Base-by-base conservation (phyloP, 805 yeast species). In the Candida saitoana region DNA sequence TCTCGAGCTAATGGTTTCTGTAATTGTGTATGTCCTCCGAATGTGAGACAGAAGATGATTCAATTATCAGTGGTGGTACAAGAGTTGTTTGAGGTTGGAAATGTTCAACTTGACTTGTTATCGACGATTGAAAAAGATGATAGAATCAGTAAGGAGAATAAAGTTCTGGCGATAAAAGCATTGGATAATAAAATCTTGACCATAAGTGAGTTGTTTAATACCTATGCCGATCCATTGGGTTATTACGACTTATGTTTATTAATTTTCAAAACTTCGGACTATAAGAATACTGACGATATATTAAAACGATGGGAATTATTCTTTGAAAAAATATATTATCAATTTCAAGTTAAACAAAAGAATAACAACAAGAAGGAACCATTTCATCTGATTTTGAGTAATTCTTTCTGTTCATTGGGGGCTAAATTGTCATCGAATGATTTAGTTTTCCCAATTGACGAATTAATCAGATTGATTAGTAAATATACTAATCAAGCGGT, bases 1-100 rank as follows among this genome's bases (percentile, higher is more conserved):
- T 87, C 97, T 1, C 76, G 97, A 50, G 97, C 97, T 1, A 85
- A 84, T 60, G 96, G 96, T 2, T 89, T 87, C 67, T 85, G 96
- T 60, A 87, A 87, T 56, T 84, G 96, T 60, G 80, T 77, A 35
- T 80, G 89, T 47, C 84, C 91, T 18, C 87, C 91, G 22, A 77
- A 74, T 44, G 73, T 82, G 55, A 76, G 91, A 50, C 95, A 86
- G 53, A 80, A 81, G 46, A 82, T 88, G 76, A 78, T 82, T 20
- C 80, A 79, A 52, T 67, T 91, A 43, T 74, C 87, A 1, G 70
- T 80, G 8, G 69, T 76, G 51, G 84, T 90, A 30, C 84, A 80
- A 49, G 96, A 89, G 55, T 76, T 86, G 39, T 78, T 89, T 53
- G 93, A 86, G 34, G 93, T 91, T 27, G 93, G 96, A 2, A 81